Conservation (phyloP, 495 filamentous ascomycete species). For the Durotheca rogersii region DNA sequence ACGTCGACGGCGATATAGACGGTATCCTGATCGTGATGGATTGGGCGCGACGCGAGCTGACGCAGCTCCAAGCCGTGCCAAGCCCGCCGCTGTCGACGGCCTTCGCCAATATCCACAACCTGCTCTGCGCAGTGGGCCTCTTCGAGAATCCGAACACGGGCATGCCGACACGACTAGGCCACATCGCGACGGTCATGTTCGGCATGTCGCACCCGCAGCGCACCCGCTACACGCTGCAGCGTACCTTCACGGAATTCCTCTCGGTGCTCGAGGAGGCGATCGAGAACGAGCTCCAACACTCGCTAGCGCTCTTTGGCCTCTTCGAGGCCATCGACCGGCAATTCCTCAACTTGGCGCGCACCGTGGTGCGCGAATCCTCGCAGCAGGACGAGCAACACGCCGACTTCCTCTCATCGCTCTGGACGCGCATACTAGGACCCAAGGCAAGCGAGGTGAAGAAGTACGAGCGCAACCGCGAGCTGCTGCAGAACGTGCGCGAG, state of each 20-base stretch:
- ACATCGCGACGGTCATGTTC: slow-evolving; percentile 66
- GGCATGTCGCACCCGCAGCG: slow-evolving; percentile 77
- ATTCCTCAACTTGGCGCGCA: slow-evolving; percentile 82
- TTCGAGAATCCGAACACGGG: slow-evolving; percentile 63
- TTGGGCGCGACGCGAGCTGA: slow-evolving; percentile 83
- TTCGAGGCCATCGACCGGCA: slow-evolving; percentile 87
- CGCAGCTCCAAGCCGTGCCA: slow-evolving; percentile 49
- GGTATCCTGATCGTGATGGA: slow-evolving; percentile 90
- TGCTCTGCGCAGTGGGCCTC: slow-evolving; percentile 66
- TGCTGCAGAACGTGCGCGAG: slow-evolving; percentile 72
- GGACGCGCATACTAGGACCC: slow-evolving; percentile 78
- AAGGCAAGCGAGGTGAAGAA: slow-evolving; percentile 71
- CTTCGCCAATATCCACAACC: slow-evolving; percentile 74
- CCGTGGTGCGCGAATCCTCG: slow-evolving; percentile 79
- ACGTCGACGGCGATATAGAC: slow-evolving; percentile 89
- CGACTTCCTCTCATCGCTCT: slow-evolving; percentile 79
- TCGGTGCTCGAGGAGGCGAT: slow-evolving; percentile 87
- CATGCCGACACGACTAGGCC: slow-evolving; percentile 65
- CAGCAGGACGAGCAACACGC: slow-evolving; percentile 74
- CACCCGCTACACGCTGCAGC: slow-evolving; percentile 74
- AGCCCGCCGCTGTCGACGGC: slow-evolving; percentile 61
- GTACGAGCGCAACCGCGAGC: slow-evolving; percentile 80
- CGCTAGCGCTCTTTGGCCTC: slow-evolving; percentile 71
- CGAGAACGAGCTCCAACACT: slow-evolving; percentile 74
- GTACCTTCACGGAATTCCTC: slow-evolving; percentile 85